Conservation (phyloP, 176 grass and related monocot species). For the Puccinellia tenuiflora region DNA sequence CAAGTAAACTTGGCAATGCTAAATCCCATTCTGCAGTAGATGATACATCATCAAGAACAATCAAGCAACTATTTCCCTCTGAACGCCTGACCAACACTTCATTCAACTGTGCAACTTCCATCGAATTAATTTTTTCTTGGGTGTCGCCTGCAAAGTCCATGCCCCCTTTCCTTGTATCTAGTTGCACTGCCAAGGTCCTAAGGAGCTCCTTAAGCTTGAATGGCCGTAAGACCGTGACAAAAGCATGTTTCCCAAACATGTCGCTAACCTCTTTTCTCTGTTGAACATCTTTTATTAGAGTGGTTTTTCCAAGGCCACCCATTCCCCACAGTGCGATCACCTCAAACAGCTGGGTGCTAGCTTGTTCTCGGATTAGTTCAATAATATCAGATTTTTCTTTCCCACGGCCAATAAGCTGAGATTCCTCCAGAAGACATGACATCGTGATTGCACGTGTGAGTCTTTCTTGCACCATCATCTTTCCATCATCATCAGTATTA, state of each 20-base stretch:
- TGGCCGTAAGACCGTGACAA: too few species aligned
- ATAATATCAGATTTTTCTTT: too few species aligned
- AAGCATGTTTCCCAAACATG: neutral
- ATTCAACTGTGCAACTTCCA: neutral
- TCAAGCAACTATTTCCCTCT: neutral
- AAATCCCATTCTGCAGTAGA: neutral
- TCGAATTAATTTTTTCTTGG: neutral
- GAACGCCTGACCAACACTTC: neutral
- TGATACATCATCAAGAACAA: neutral
- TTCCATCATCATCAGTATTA: too few species aligned
- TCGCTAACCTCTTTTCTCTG: neutral
- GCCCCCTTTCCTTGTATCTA: neutral
- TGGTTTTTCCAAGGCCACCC: neutral
- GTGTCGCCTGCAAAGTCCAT: neutral
- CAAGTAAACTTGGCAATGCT: neutral
- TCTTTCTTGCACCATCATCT: too few species aligned
- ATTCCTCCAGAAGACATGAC: too few species aligned
- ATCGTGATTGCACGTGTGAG: too few species aligned
- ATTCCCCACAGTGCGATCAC: too few species aligned
- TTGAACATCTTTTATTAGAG: neutral
- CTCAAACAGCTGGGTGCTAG: too few species aligned
- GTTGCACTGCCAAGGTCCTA: neutral
- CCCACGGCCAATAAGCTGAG: too few species aligned
- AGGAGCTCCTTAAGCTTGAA: neutral
- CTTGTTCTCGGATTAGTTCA: too few species aligned